These are phyloP conservation scores for Penicillium sp. DNA, from an alignment of 2,329 filamentous ascomycete species.

Conservation along the genomic window DNA sequence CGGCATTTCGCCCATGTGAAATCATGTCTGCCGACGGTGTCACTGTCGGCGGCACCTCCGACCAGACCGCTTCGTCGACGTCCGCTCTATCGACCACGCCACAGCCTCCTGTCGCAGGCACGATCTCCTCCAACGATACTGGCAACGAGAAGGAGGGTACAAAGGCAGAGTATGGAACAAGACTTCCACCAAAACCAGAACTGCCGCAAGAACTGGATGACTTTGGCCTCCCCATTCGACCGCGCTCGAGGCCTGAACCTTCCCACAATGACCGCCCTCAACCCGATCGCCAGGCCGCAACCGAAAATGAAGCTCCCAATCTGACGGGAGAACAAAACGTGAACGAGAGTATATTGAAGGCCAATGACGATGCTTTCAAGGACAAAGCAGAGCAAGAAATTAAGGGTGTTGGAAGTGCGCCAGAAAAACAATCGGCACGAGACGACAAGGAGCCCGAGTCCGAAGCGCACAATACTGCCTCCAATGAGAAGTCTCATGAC, in stretches of 20 bases:
- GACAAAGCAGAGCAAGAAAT: neutral
- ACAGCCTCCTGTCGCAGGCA: conserved; percentile 9
- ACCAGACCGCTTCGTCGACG: conserved; percentile 21
- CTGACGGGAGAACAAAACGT: no score
- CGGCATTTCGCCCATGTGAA: conserved; percentile 22
- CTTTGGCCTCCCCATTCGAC: conserved; percentile 43
- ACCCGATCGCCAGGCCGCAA: conserved; percentile 26
- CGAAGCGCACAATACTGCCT: conserved; percentile 3
- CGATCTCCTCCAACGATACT: conserved; percentile 10
- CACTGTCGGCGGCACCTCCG: conserved; percentile 31
- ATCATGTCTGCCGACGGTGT: conserved; percentile 37
- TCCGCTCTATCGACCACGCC: conserved; percentile 15
- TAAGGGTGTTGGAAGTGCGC: neutral
- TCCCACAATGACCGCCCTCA: conserved; percentile 19
- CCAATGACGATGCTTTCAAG: neutral
- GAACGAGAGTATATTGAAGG: neutral
- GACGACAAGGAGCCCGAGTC: conserved; percentile 7
- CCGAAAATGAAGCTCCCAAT: conserved; percentile 11
- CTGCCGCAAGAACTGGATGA: conserved; percentile 35
- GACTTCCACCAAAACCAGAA: conserved; percentile 2
- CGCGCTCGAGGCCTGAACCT: conserved; percentile 21
- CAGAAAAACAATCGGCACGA: conserved; percentile 5
- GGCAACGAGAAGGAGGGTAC: conserved; percentile 20
- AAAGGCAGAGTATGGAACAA: conserved; percentile 8
- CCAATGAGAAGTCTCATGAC: conserved; percentile 10